Evolutionary conservation across 2,329 filamentous ascomycete genomes (phyloP), one percentile per base, ranked within the genome.

Genomic region (Hymenoscyphus fraxineus): DNA sequence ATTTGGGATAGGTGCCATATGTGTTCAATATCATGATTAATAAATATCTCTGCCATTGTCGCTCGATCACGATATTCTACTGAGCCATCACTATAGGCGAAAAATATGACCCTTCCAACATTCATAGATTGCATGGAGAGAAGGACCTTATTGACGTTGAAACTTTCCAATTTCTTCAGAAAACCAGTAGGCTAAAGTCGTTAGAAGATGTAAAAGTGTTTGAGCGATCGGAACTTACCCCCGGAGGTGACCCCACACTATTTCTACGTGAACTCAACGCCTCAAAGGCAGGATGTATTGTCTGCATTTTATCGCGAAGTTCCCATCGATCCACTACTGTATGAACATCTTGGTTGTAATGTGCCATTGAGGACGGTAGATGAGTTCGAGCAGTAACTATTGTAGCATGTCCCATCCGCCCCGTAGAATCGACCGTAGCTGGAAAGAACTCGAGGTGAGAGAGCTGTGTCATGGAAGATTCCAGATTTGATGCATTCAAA

Each of bases 241-340:
- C 66, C 54, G 73, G 70, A 59, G 58, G 51, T 40, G 64, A 65
- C 5, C 66, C 71, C 40, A 71, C 76, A 65, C 81, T 85, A 72
- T 85, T 86, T 72, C 86, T 86, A 70, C 89, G 85, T 55, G 83
- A 82, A 7, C 87, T 85, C 32, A 95, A 81, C 70, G 93, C 89
- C 69, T 92, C 89, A 74, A 96, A 94, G 13, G 89, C 89, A 1
- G 88, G 79, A 73, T 95, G 90, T 7, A 96, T 78, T 10, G 79
- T 81, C 67, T 89, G 86, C n/a, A 83, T 78, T 58, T 85, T 82
- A 39, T 90, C 86, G 39, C 84, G 82, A 10, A 94, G 75, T 70
- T 95, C 89, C 94, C 94, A 98, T 67, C 90, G 85, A 67, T 92
- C 88, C 67, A 98, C 82, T 51, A 93, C 84, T 69, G 88, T 96